Base-by-base conservation (phyloP, 1,139 yeast species). In the Sugiyamaella neomexicana region DNA sequence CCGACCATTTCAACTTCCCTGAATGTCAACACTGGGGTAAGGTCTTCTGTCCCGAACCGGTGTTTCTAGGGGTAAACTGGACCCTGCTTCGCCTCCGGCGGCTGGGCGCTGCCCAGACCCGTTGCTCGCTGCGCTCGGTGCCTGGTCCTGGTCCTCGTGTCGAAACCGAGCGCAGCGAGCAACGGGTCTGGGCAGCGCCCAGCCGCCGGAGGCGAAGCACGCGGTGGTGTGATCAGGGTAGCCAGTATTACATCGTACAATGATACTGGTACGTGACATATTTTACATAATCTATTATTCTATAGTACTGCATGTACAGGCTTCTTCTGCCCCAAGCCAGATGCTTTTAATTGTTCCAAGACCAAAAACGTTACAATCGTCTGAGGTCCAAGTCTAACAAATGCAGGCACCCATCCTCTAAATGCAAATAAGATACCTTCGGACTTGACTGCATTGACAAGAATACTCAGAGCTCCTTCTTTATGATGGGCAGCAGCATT, bases 401-500 rank as follows among this genome's bases (percentile, higher is more conserved):
- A 89, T 29, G 95, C 83, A 32, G 96, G 96, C 43, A 86, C 73
- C 96, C 96, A 89, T 23, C 96, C 96, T 70, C 96, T 78, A 70
- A 89, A 89, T 83, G 88, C 82, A 71, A 89, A 89, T 1, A 83
- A 80, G 10, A 80, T 75, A 27, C 96, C 96, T 71, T 89, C 96
- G 20, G 68, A 74, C 61, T 78, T 79, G 37, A 88, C 77, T 1
- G 95, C 89, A 10, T 72, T 68, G 1, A 64, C 65, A 60, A 88
- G 72, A 34, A 85, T 82, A 2, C 71, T 61, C 1, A 80, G 53
- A 1, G 89, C 86, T 44, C 80, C 76, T 7, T 72, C 55, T 31
- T 58, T 55, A 12, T 80, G 80, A 25, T 40, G 44, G 47, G 85
- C 80, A 41, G 50, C 52, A 62, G 69, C 59, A 60, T 86, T 85